Base-by-base conservation (phyloP, 768 basidiomycete genomes). In the Dendrothele bispora region DNA sequence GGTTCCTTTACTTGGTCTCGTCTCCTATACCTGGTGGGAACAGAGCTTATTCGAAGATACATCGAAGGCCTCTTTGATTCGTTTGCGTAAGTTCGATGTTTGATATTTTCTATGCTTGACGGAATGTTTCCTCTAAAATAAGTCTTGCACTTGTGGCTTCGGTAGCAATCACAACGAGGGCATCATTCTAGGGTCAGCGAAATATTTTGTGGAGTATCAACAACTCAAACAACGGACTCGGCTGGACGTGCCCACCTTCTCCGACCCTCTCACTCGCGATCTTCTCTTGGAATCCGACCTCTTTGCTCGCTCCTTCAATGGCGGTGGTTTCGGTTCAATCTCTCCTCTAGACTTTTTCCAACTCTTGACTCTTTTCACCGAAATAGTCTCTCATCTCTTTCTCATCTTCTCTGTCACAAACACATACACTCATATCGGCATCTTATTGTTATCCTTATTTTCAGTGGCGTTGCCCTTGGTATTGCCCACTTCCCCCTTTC, bases 221-320 rank as follows among this genome's bases (percentile, higher is more conserved):
- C 89, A 91, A 60, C 76, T 91, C 65, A 80, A 84, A 55, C 84
- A 86, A 55, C 82, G 89, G 48, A 72, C 91, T 17, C 80, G 79
- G 35, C 77, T 91, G 48, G 89, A 92, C 59, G 74, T 88, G 30
- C 89, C 89, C 48, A 87, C 90, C 7, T 76, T 92, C 43, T 71
- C 84, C 46, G 87, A 90, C 59, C 84, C 89, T 39, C 61, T 71
- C 49, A 73, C 86, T 20, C 83, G 86, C 49, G 88, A 90, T 60
- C 78, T 91, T 35, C 73, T 92, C n/a, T 84, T 88, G 50, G 89
- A 92, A 67, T 88, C 90, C 30, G 90, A 92, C 60, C 75, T 88
- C 27, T 92, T 92, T 60, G 85, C 86, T 35, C 79, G 86, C 49
- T 91, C 90, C 10, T 91, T 91, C 64, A 79, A 75, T 56, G 86